These are phyloP conservation scores for Xerocomellus chrysenteron DNA, from an alignment of 768 basidiomycete genomes.

Conservation along the genomic window DNA sequence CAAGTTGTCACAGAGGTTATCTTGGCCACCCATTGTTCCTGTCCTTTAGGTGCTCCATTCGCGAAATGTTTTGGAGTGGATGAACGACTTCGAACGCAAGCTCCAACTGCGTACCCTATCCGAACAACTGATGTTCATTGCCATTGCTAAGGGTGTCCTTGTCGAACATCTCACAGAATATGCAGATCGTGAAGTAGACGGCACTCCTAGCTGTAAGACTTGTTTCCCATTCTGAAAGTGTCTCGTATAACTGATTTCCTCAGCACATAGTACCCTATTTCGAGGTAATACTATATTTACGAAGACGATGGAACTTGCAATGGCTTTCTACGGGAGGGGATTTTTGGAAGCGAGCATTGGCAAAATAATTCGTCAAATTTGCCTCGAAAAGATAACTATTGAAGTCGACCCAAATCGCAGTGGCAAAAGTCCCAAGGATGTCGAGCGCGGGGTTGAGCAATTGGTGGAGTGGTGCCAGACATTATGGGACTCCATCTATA, in stretches of 20 bases:
- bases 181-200: slow-evolving; percentile 69
- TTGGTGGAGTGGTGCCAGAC: slow-evolving; percentile 77
- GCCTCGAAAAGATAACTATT: slow-evolving; percentile 69
- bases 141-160: slow-evolving; percentile 63
- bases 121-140: slow-evolving; percentile 63
- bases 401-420: slow-evolving; percentile 80
- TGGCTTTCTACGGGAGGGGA: slow-evolving; percentile 76
- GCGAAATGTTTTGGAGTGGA: slow-evolving; percentile 73
- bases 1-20: background rate
- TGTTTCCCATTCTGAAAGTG: background rate
- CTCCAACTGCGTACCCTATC: slow-evolving; percentile 65
- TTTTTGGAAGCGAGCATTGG: slow-evolving; percentile 85
- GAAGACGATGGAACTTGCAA: slow-evolving; percentile 75
- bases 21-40: background rate
- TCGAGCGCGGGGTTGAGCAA: slow-evolving; percentile 64
- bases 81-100: slow-evolving; percentile 65
- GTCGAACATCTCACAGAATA: slow-evolving; percentile 69
- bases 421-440: slow-evolving; percentile 56
- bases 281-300: slow-evolving; percentile 66
- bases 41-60: slow-evolving; percentile 38
- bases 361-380: slow-evolving; percentile 62
- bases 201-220: slow-evolving; percentile 59
- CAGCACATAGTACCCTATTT: slow-evolving; percentile 77
- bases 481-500: slow-evolving; percentile 81
- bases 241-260: background rate